Evolutionary conservation across 371 early-diverging fungal species (phyloP).

Genomic region (Vairimorpha necatrix): DNA sequence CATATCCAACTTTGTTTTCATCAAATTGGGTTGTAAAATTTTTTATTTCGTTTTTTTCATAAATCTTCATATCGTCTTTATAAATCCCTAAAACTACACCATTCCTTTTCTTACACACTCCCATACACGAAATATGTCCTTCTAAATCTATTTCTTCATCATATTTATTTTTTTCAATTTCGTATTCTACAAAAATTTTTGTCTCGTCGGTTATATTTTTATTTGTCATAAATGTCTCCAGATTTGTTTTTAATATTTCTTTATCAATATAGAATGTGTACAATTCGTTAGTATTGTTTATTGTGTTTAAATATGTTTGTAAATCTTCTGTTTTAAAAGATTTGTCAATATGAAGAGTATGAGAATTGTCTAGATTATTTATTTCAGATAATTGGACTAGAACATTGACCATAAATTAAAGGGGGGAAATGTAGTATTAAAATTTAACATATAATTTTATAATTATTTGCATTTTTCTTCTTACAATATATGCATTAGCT

Average conservation of each 20-base stretch:
- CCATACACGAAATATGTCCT: background rate
- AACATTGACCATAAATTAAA: background rate
- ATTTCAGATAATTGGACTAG: background rate
- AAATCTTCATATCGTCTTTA: background rate
- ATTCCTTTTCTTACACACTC: background rate
- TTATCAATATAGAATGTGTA: conserved; percentile 6
- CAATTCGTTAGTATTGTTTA: background rate
- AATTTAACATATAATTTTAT: background rate
- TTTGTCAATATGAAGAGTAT: background rate
- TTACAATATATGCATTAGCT: background rate
- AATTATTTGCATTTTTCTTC: background rate
- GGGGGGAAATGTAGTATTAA: background rate
- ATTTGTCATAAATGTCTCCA: background rate
- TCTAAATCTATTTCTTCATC: background rate
- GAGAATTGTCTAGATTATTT: background rate
- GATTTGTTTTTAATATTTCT: background rate
- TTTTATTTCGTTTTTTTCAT: background rate
- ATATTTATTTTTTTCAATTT: conserved; percentile 5
- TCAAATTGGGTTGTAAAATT: background rate
- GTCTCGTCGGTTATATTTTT: background rate
- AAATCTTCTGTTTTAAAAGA: background rate
- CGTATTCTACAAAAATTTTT: background rate
- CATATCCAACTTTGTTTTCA: background rate
- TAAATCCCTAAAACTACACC: background rate
- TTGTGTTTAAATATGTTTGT: background rate